Evolutionary conservation across 2,329 filamentous ascomycete genomes (phyloP).

Genomic region (Colletotrichum cordylinicola): DNA sequence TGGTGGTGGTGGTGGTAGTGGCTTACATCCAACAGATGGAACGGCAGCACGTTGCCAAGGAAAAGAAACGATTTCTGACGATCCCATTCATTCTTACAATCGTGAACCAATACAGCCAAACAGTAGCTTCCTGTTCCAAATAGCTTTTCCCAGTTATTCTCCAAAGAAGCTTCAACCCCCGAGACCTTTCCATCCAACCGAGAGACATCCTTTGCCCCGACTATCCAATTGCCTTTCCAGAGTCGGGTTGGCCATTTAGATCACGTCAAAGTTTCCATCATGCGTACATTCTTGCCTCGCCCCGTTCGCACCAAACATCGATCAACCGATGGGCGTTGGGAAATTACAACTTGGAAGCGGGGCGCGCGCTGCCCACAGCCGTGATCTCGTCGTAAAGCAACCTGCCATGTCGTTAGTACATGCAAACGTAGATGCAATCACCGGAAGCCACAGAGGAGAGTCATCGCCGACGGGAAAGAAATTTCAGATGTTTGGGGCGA

Average conservation of each 20-base stretch:
- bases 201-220: neutral
- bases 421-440: conserved; percentile 21
- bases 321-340: neutral
- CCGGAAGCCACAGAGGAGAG: conserved; percentile 13
- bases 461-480: neutral
- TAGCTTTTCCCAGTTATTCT: neutral
- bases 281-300: neutral
- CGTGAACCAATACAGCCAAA: neutral
- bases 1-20: too few relatives aligned
- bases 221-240: neutral
- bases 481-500: neutral
- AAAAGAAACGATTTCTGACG: neutral
- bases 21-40: neutral
- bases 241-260: neutral
- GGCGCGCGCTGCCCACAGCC: conserved; percentile 65
- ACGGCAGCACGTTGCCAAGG: neutral
- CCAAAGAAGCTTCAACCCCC: neutral
- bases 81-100: neutral
- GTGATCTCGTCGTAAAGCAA: conserved; percentile 90
- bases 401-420: conserved; percentile 44
- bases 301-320: neutral
- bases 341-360: conserved; percentile 69
- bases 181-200: neutral
- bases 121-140: neutral
- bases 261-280: neutral